Conservation (phyloP, 2,329 filamentous ascomycete genomes). For the Penicillium crustosum region DNA sequence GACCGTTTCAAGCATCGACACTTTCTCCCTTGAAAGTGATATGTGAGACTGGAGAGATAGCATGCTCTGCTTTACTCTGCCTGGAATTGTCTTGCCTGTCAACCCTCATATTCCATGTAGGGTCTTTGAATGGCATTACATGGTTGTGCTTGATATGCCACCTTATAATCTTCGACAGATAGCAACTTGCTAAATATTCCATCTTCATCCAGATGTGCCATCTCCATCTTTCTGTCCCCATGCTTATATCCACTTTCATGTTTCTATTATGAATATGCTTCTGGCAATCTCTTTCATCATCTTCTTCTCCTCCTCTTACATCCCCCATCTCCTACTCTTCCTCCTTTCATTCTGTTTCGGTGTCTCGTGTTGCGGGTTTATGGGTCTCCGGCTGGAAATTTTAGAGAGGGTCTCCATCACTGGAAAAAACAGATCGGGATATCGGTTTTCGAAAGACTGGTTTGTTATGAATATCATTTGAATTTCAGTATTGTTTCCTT, state of each 20-base stretch:
- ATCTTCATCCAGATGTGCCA: not conserved
- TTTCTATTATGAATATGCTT: constrained; percentile 10
- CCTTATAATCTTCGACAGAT: not conserved
- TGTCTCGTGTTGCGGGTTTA: constrained; percentile 24
- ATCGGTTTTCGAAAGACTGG: constrained; percentile 21
- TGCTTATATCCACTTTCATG: constrained; percentile 12
- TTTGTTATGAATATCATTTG: constrained; percentile 13
- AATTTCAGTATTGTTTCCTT: constrained; percentile 6
- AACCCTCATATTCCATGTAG: not conserved
- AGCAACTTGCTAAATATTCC: not conserved
- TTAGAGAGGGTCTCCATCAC: constrained; percentile 37
- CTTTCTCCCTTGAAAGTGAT: not conserved
- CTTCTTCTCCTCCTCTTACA: not conserved
- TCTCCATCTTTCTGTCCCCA: not conserved
- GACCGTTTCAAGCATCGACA: constrained; percentile 13
- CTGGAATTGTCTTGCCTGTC: not conserved
- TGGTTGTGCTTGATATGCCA: not conserved
- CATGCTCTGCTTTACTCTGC: not conserved
- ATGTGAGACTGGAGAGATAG: not conserved
- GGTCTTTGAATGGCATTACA: not conserved
- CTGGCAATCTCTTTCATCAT: constrained; percentile 5
- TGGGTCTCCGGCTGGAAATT: constrained; percentile 28
- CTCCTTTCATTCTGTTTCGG: constrained; percentile 10
- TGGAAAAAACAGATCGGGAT: constrained; percentile 36
- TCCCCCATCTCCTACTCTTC: not conserved